Conservation (phyloP, 306 rosid genomes). For the Sesbania bispinosa region DNA sequence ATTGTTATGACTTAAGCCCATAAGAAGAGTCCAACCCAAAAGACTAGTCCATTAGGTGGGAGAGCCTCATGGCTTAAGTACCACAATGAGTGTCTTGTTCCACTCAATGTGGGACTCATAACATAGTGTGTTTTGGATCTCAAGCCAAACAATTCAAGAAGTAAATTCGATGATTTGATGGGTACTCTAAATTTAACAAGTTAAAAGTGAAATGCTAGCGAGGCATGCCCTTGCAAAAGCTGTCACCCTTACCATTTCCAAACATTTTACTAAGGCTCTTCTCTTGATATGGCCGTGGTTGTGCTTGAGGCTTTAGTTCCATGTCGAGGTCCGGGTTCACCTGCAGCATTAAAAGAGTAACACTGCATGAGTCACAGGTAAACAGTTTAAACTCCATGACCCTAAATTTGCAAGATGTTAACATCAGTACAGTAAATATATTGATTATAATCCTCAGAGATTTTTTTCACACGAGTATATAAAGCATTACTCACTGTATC, state of each 20-base stretch:
- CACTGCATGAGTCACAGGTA: background rate
- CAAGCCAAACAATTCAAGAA: background rate
- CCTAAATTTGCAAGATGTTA: slow-evolving; percentile 10
- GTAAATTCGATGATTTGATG: background rate
- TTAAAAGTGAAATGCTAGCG: slow-evolving; percentile 8
- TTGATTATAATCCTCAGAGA: background rate
- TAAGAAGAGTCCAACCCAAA: too few species aligned
- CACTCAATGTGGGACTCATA: too few species aligned
- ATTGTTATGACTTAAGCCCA: too few species aligned
- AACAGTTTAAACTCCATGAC: slow-evolving; percentile 17
- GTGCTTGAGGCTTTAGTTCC: slow-evolving; percentile 97
- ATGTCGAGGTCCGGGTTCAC: slow-evolving; percentile 93
- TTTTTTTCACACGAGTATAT: slow-evolving; percentile 2
- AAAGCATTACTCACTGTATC: slow-evolving; percentile 71
- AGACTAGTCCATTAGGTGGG: too few species aligned
- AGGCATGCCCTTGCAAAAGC: slow-evolving; percentile 11
- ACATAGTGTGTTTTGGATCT: background rate
- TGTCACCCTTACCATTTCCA: slow-evolving; percentile 75
- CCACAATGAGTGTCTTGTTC: too few species aligned
- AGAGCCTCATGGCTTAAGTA: too few species aligned
- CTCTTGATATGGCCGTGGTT: slow-evolving; percentile 97
- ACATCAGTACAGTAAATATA: slow-evolving; percentile 1
- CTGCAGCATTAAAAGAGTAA: slow-evolving; percentile 40
- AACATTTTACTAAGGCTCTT: slow-evolving; percentile 99
- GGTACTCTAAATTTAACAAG: background rate